phyloP scores from a whole-genome alignment of 306 rosid species.

The Cajanus cajan region DNA sequence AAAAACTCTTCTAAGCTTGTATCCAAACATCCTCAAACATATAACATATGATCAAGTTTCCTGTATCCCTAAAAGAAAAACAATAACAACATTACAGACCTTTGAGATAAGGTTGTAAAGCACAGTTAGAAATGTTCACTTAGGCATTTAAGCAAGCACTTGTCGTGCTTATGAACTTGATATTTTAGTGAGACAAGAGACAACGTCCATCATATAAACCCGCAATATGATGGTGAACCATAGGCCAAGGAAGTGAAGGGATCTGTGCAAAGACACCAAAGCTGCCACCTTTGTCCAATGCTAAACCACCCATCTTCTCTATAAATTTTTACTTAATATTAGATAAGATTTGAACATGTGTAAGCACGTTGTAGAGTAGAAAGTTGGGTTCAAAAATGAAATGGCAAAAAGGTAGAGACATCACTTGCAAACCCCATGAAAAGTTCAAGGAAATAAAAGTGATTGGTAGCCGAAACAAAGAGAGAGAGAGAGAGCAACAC shows the following conservation, averaged over 20 bases:
- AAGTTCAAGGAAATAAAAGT: too few relatives aligned
- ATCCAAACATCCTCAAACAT: too few relatives aligned
- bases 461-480: too few relatives aligned
- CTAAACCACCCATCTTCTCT: too few relatives aligned
- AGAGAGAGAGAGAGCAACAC: too few relatives aligned
- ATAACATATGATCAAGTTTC: background rate
- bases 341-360: too few relatives aligned
- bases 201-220: background rate
- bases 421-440: too few relatives aligned
- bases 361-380: too few relatives aligned
- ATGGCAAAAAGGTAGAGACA: too few relatives aligned
- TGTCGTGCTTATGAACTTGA: conserved; percentile 5
- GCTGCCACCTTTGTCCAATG: background rate
- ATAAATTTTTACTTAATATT: too few relatives aligned
- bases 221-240: background rate
- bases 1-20: too few relatives aligned
- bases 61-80: background rate
- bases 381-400: too few relatives aligned
- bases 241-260: background rate
- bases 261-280: background rate
- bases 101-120: background rate
- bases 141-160: conserved; percentile 24
- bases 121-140: background rate
- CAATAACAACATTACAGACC: background rate
- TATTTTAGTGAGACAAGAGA: background rate